Percentiles rank a stretch among this genome's conserved stretches.
phyloP scores from a whole-genome alignment of 768 basidiomycete species.

The Saitozyma sp. region DNA sequence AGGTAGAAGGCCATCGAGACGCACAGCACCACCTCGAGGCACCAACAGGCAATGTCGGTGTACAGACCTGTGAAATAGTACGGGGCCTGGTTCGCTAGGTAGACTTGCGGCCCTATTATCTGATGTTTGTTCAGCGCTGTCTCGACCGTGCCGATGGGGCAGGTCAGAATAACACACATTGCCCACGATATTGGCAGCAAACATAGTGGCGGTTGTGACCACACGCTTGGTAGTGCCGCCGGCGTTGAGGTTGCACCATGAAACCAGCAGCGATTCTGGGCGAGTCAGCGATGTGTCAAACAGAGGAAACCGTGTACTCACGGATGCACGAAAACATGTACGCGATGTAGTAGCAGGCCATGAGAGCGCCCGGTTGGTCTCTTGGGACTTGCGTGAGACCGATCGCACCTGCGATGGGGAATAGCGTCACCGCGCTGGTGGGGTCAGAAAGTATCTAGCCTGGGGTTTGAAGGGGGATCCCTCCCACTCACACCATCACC shows the following conservation, averaged over 20 bases:
- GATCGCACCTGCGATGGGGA: constrained; percentile 39
- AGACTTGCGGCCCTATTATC: constrained; percentile 44
- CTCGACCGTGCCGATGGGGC: neutral
- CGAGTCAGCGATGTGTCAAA: neutral
- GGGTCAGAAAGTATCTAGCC: too few relatives aligned
- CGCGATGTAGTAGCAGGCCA: constrained; percentile 27
- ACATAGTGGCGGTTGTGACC: constrained; percentile 29
- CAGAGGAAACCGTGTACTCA: neutral
- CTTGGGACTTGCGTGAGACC: constrained; percentile 32
- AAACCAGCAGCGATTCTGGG: constrained; percentile 12
- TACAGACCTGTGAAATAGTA: constrained; percentile 42
- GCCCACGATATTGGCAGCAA: constrained; percentile 30
- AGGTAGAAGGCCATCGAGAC: constrained; percentile 5
- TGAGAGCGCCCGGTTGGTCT: constrained; percentile 25
- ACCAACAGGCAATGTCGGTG: constrained; percentile 45
- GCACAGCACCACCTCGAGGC: neutral
- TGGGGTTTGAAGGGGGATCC: too few relatives aligned
- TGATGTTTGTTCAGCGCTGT: neutral
- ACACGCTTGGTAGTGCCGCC: constrained; percentile 38
- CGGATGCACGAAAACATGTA: constrained; percentile 30
- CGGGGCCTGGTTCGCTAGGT: constrained; percentile 34
- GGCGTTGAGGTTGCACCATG: constrained; percentile 40
- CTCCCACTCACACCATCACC: constrained; percentile 11
- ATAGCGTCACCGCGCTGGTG: neutral
- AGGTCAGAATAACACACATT: constrained; percentile 24